Base-by-base conservation (phyloP, 2,329 filamentous ascomycete genomes). In the Fusarium secorum region DNA sequence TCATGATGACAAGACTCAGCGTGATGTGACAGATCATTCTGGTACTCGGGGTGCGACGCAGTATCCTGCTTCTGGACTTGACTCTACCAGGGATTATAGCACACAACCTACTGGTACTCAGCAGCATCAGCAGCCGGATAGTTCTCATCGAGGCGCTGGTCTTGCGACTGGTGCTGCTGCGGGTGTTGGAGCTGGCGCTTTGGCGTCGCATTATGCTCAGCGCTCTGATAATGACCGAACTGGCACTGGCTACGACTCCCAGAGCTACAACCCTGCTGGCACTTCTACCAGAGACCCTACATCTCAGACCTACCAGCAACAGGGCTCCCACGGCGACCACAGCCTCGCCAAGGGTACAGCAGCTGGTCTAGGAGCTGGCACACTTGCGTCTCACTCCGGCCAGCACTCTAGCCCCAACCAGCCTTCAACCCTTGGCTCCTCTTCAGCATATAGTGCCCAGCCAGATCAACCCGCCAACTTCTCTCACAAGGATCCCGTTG, bases 171-270 rank as follows among this genome's bases (percentile, higher is more conserved):
- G 60, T 17, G 58, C 60, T 13, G 45, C 58, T 7, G 60, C 60
- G 3, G 64, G 64, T 5, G n/a, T 67, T 5, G 64, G 64, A 1
- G 64, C 64, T 46, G 64, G 64, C 4, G 64, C 64, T 20, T 24
- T 67, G 8, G 64, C 64, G 0, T 51, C 42, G 4, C 61, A 66
- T 14, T 13, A 66, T 24, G 61, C 45, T 2, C 63, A 58, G 7
- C 61, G 33, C 14, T 51, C 48, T 35, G 48, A 38, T 0, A 41
- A 52, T 17, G 52, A 60, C 1, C 63, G 53, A 7, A 17, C 52
- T 32, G 32, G 45, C 11, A 15, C 44, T 18, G 44, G 44, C 1
- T 65, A 53, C 2, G 55, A 49, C 5, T 11, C 51, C 0, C 66
- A 63, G 26, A 35, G 20, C 3, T 24, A 33, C 2, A 9, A 46